A percentile compares a stretch with the other conserved stretches of the same genome.
Evolutionary conservation across 768 basidiomycete species (phyloP).

Genomic region (Termitomyces sp.): DNA sequence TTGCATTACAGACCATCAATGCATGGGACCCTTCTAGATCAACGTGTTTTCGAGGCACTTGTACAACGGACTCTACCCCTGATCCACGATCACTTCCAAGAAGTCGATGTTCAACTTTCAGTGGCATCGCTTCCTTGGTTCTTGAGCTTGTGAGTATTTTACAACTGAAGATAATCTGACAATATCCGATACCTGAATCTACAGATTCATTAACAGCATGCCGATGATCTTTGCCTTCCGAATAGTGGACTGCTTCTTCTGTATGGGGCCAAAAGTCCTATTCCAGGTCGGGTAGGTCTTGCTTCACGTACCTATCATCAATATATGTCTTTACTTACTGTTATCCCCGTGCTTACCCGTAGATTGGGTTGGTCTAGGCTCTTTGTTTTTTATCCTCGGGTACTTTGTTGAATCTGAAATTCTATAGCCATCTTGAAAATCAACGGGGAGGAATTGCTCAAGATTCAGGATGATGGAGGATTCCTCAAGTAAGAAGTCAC

Average conservation of each 20-base stretch:
- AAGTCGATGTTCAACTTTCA: conserved; percentile 92
- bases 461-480: conserved; percentile 94
- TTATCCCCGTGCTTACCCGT: not conserved
- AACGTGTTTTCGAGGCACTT: conserved; percentile 94
- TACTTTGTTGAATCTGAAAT: conserved; percentile 14
- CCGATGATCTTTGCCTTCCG: conserved; percentile 98
- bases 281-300: conserved; percentile 92
- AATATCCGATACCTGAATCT: not conserved
- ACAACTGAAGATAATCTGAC: not conserved
- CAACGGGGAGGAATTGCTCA: conserved; percentile 88
- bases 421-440: conserved; percentile 91
- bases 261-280: conserved; percentile 97
- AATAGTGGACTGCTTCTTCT: conserved; percentile 96
- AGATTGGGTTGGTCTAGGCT: conserved; percentile 46
- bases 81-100: conserved; percentile 89
- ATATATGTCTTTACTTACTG: conserved; percentile 11
- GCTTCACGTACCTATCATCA: not conserved
- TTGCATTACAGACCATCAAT: conserved; percentile 73
- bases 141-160: conserved; percentile 76
- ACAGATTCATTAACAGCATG: conserved; percentile 88
- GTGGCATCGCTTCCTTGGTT: conserved; percentile 99
- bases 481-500: conserved; percentile 76
- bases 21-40: conserved; percentile 98
- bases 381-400: conserved; percentile 17
- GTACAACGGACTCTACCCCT: conserved; percentile 88